Evolutionary conservation across 164 flowering plant species (phyloP).

Genomic region (Chimonanthus praecox): DNA sequence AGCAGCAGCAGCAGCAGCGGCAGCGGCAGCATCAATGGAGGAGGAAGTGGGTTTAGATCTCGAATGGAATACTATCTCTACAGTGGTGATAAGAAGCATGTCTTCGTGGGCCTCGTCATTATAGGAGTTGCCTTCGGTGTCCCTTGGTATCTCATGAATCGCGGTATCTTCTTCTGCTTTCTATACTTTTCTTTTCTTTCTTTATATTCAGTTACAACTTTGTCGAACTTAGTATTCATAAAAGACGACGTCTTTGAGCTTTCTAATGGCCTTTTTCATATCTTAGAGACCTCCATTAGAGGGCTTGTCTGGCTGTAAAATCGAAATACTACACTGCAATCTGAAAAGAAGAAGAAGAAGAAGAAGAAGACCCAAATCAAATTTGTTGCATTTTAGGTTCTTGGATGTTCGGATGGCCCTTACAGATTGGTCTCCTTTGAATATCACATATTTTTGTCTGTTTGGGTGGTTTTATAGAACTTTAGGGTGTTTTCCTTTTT

Average conservation of each 20-base stretch:
- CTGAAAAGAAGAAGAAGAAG: neutral
- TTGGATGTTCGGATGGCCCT: too few species aligned
- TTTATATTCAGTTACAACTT: neutral
- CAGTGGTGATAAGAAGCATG: slow-evolving; percentile 15
- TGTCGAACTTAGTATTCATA: too few species aligned
- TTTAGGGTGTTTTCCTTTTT: too few species aligned
- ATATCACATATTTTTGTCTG: too few species aligned
- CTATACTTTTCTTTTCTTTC: neutral
- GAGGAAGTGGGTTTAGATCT: slow-evolving; percentile 6
- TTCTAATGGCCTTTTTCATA: neutral
- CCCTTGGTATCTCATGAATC: slow-evolving; percentile 10
- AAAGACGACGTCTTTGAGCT: too few species aligned
- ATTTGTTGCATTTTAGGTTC: too few species aligned
- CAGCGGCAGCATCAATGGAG: neutral
- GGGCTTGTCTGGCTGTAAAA: neutral
- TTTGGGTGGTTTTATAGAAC: too few species aligned
- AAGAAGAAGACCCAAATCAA: too few species aligned
- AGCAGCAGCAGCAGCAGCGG: neutral
- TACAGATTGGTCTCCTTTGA: too few species aligned
- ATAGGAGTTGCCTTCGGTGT: slow-evolving; percentile 10
- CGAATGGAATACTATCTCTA: slow-evolving; percentile 13
- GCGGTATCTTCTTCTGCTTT: neutral
- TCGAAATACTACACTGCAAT: neutral
- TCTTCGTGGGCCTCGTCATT: slow-evolving; percentile 10
- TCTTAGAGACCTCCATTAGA: neutral